A percentile compares a stretch with the other conserved stretches of the same genome.
Conservation (phyloP, 1,139 yeast genomes). For the Protomyces arabidopsidicola region DNA sequence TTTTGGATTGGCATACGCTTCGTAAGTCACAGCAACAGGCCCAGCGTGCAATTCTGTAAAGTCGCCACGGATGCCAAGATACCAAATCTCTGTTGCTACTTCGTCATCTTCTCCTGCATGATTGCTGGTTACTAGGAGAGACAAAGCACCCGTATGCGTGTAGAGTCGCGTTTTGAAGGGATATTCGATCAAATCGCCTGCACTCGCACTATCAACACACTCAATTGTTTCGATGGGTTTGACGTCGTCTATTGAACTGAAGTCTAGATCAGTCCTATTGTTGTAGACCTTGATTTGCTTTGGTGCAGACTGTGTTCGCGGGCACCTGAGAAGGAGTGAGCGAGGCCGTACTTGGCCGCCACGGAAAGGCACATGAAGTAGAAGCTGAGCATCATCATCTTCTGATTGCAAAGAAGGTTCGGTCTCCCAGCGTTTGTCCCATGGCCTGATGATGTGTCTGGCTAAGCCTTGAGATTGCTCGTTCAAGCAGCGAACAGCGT, state of each 20-base stretch:
- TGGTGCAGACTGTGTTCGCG: constrained; percentile 62
- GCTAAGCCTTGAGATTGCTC: constrained; percentile 51
- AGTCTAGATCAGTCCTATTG: constrained; percentile 65
- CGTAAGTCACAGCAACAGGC: constrained; percentile 74
- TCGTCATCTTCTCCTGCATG: constrained; percentile 42
- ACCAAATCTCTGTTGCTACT: constrained; percentile 57
- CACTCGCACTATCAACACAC: constrained; percentile 57
- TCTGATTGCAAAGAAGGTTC: constrained; percentile 56
- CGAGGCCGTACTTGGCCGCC: constrained; percentile 69
- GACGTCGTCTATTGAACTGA: constrained; percentile 53
- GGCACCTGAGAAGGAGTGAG: constrained; percentile 65
- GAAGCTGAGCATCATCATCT: constrained; percentile 67
- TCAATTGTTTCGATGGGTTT: constrained; percentile 53
- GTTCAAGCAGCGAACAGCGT: constrained; percentile 62
- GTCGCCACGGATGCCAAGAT: constrained; percentile 79
- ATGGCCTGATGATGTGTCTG: constrained; percentile 48
- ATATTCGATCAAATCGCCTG: constrained; percentile 60
- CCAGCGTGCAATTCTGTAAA: constrained; percentile 51
- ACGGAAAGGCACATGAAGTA: constrained; percentile 61
- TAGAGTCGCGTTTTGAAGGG: constrained; percentile 69
- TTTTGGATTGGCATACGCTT: constrained; percentile 86
- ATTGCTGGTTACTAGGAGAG: constrained; percentile 63
- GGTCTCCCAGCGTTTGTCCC: constrained; percentile 47
- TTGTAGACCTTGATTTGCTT: constrained; percentile 64
- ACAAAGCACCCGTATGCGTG: constrained; percentile 63